Conservation (phyloP, 176 grass and related monocot species). For the Thinopyrum elongatum region DNA sequence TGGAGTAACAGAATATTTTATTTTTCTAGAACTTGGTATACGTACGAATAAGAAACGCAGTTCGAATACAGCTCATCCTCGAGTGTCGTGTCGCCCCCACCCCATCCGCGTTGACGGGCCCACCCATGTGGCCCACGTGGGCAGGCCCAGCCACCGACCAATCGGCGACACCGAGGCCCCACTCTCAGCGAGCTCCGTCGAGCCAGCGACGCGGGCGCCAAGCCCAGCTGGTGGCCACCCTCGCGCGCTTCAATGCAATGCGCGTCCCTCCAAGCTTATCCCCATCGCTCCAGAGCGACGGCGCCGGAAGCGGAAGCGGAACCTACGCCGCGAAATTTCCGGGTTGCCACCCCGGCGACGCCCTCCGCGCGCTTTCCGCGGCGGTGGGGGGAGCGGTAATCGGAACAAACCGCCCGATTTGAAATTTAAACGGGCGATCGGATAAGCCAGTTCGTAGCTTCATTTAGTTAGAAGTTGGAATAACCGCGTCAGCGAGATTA, state of each 20-base stretch:
- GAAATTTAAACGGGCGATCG: background rate
- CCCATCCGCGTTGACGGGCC: background rate
- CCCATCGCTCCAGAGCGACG: background rate
- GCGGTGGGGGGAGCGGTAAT: background rate
- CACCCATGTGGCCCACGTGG: slow-evolving; percentile 51
- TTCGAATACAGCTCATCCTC: slow-evolving; percentile 33
- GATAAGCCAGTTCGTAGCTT: background rate
- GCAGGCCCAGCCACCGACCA: slow-evolving; percentile 17
- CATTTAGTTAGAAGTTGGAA: background rate
- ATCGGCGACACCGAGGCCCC: background rate
- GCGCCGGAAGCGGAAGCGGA: background rate
- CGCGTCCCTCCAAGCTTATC: background rate
- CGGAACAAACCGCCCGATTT: background rate
- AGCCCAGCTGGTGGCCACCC: slow-evolving; percentile 39
- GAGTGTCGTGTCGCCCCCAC: background rate
- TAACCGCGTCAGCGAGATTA: background rate
- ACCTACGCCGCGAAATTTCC: background rate
- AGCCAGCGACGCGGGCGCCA: background rate
- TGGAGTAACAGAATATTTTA: background rate
- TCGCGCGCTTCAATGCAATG: slow-evolving; percentile 23
- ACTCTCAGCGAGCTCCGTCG: background rate
- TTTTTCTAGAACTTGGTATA: background rate
- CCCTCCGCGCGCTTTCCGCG: background rate
- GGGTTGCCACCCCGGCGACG: slow-evolving; percentile 28
- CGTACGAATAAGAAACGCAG: background rate